Evolutionary conservation across 2,329 filamentous ascomycete species (phyloP).

Genomic region (Karstenula rhodostoma): DNA sequence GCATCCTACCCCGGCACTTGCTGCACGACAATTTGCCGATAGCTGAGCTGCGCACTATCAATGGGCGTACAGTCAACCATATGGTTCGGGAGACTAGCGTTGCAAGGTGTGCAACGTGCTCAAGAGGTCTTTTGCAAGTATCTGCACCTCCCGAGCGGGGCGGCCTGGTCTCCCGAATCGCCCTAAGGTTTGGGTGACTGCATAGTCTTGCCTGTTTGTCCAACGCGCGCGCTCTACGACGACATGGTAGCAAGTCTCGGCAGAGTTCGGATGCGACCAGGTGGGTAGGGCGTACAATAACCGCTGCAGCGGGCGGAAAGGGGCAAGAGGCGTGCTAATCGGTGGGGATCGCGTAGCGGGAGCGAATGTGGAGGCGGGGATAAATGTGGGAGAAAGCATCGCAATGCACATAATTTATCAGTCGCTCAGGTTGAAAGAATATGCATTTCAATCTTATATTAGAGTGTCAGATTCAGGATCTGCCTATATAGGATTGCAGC

Average conservation of each 20-base stretch:
- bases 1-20: conserved; percentile 10
- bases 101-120: no score
- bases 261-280: background rate
- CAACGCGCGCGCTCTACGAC: conserved; percentile 6
- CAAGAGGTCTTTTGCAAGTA: no score
- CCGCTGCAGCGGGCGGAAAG: conserved; percentile 6
- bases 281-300: conserved; percentile 17
- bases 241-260: conserved; percentile 2
- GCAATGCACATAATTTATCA: background rate
- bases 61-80: no score
- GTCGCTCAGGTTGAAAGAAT: background rate
- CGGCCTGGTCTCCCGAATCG: no score
- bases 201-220: conserved; percentile 8
- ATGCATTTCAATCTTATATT: background rate
- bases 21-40: conserved; percentile 9
- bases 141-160: no score
- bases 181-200: no score
- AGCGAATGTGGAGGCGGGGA: conserved; percentile 10
- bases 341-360: background rate
- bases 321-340: conserved; percentile 1
- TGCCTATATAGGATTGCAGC: background rate
- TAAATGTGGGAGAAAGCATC: background rate
- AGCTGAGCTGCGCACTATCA: background rate
- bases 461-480: background rate
- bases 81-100: no score